A percentile compares a stretch with the other conserved stretches of the same genome.
Evolutionary conservation across 768 basidiomycete genomes (phyloP).

Genomic region (Trametes cubensis): DNA sequence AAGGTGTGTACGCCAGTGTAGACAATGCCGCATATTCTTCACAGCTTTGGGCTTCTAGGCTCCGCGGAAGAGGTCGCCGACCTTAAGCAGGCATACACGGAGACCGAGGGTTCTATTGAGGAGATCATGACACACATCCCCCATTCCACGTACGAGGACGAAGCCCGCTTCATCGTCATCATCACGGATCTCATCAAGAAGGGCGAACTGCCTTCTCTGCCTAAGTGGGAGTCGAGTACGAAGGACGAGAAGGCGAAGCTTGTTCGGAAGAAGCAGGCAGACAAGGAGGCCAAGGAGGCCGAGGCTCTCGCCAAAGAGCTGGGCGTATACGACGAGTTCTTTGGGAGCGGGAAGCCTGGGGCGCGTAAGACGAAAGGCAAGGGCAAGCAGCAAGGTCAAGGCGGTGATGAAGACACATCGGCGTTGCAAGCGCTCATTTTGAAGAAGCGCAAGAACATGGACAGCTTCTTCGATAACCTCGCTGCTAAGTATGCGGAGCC

Average conservation of each 20-base stretch:
- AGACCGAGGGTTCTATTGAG: slow-evolving; percentile 73
- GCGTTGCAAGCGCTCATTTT: slow-evolving; percentile 80
- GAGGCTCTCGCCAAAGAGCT: slow-evolving; percentile 83
- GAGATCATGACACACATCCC: slow-evolving; percentile 86
- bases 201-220: slow-evolving; percentile 56
- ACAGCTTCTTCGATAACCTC: slow-evolving; percentile 73
- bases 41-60: slow-evolving; percentile 46
- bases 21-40: not conserved
- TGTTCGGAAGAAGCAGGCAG: slow-evolving; percentile 69
- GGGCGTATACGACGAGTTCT: slow-evolving; percentile 95
- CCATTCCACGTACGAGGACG: slow-evolving; percentile 83
- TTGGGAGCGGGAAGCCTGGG: slow-evolving; percentile 72
- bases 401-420: slow-evolving; percentile 61
- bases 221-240: slow-evolving; percentile 68
- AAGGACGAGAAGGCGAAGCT: slow-evolving; percentile 82
- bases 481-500: slow-evolving; percentile 68
- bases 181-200: slow-evolving; percentile 69
- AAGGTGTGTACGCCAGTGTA: slow-evolving; percentile 54
- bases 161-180: slow-evolving; percentile 74
- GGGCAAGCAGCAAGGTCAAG: slow-evolving; percentile 36
- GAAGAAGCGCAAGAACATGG: slow-evolving; percentile 70
- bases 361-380: slow-evolving; percentile 59
- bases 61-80: slow-evolving; percentile 86
- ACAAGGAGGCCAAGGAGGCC: slow-evolving; percentile 83
- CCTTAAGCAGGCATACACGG: slow-evolving; percentile 70